phyloP scores from a whole-genome alignment of 2,329 filamentous ascomycete species.

The Aspergillus spinulosporus region DNA sequence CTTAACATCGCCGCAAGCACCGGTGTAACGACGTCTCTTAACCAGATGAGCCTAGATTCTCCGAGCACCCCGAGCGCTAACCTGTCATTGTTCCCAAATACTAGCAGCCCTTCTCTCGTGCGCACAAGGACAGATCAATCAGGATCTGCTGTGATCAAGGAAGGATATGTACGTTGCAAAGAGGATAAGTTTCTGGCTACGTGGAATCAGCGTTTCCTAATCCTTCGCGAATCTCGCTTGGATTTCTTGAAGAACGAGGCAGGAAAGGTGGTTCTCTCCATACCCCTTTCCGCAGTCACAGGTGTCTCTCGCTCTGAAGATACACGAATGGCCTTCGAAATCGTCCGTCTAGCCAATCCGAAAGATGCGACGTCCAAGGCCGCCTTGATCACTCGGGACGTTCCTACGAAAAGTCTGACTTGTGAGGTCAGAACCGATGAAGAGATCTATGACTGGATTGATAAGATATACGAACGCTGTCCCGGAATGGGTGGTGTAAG shows the following conservation, averaged over 20 bases:
- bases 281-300: conserved; percentile 82
- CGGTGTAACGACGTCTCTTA: conserved; percentile 66
- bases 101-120: conserved; percentile 69
- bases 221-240: conserved; percentile 86
- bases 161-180: conserved; percentile 61
- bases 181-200: conserved; percentile 76
- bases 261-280: conserved; percentile 81
- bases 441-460: conserved; percentile 98
- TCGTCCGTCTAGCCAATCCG: conserved; percentile 66
- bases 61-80: conserved; percentile 59
- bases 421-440: conserved; percentile 95
- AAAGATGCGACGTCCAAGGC: conserved; percentile 65
- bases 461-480: conserved; percentile 94
- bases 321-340: conserved; percentile 89
- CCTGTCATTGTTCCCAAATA: conserved; percentile 65
- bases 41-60: conserved; percentile 69
- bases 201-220: conserved; percentile 90
- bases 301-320: conserved; percentile 89
- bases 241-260: conserved; percentile 93
- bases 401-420: conserved; percentile 77
- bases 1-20: conserved; percentile 75
- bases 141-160: conserved; percentile 73
- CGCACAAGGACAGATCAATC: conserved; percentile 60
- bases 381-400: conserved; percentile 76
- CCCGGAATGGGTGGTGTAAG: conserved; percentile 97